These are phyloP conservation scores for Mycena polygramma DNA, from an alignment of 768 basidiomycete genomes.

Conservation along the genomic window DNA sequence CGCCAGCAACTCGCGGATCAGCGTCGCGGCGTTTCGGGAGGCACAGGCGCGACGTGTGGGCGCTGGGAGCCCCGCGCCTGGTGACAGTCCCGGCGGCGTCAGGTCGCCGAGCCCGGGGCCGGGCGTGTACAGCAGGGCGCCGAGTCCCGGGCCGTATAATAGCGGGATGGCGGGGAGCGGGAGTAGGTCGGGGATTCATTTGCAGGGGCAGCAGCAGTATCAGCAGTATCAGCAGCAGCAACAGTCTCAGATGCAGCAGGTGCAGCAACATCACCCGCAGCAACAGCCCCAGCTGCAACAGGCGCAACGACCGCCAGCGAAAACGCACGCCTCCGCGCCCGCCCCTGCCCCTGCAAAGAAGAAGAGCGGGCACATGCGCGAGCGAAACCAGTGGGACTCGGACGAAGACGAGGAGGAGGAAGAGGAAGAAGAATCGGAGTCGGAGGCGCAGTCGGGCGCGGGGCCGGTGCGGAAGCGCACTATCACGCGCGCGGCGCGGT, in stretches of 20 bases:
- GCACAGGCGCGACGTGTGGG: slow-evolving; percentile 76
- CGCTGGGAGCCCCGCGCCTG: slow-evolving; percentile 66
- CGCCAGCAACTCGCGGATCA: slow-evolving; percentile 61
- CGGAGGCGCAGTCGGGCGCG: background rate
- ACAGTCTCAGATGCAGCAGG: background rate
- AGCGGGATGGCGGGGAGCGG: background rate
- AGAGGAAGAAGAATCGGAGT: slow-evolving; percentile 5
- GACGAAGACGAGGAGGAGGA: slow-evolving; percentile 5
- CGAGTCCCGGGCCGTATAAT: background rate
- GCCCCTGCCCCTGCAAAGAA: background rate
- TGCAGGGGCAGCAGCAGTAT: background rate
- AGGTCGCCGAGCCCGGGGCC: slow-evolving; percentile 28
- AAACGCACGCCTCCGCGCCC: no score
- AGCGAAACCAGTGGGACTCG: slow-evolving; percentile 14
- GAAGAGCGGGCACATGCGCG: slow-evolving; percentile 4
- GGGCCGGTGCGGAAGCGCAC: background rate
- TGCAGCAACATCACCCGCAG: background rate
- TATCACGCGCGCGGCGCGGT: background rate
- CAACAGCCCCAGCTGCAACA: background rate
- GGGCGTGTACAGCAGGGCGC: slow-evolving; percentile 9
- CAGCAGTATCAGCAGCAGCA: background rate
- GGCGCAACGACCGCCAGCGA: background rate
- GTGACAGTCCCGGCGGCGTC: slow-evolving; percentile 42
- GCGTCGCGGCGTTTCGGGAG: slow-evolving; percentile 86
- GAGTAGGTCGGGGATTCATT: background rate